Base-by-base conservation (phyloP, 2,329 filamentous ascomycete genomes). In the Arthrinium puccinioides region DNA sequence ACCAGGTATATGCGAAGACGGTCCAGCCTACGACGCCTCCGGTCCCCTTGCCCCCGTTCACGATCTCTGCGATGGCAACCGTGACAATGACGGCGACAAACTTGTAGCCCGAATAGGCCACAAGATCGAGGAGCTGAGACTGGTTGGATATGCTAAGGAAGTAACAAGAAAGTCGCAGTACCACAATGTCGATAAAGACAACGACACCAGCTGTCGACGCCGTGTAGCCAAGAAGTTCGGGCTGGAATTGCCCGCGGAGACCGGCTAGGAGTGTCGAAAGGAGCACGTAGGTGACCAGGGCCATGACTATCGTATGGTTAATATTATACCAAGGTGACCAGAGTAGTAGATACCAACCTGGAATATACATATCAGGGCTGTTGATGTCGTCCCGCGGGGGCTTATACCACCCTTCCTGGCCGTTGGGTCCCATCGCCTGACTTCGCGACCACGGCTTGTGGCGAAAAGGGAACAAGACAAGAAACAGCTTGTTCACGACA, bases 311-410 rank as follows among this genome's bases (percentile, higher is more conserved):
- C n/a, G n/a, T n/a, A n/a, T n/a, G n/a, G n/a, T n/a, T n/a, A n/a
- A n/a, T n/a, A n/a, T n/a, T n/a, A n/a, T n/a, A n/a, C n/a, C n/a
- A n/a, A n/a, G 59, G 38, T 59, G 56, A 33, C 19, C 14, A 18
- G 13, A 21, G 26, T 23, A 24, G 13, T 8, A n/a, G 16, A 32
- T 26, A 54, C 63, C 24, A 50, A 72, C 67, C 63, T 41, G 89
- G 89, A 52, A 98, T 98, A 67, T 98, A 98, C 89, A 98, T 97
- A 64, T 98, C 92, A 13, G 94, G 92, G 47, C 87, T 94, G 65
- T 98, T 98, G 62, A 97, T 72, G 57, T 98, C 92, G 61, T 98
- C 90, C 46, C 92, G 76, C 3, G 92, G 92, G 5, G 92, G 87
- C 7, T 96, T 74, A 63, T 92, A 98, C 70, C 81, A 82, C 31